These are phyloP conservation scores for Grosmannia huntii DNA, from an alignment of 2,329 filamentous ascomycete genomes.

Conservation along the genomic window DNA sequence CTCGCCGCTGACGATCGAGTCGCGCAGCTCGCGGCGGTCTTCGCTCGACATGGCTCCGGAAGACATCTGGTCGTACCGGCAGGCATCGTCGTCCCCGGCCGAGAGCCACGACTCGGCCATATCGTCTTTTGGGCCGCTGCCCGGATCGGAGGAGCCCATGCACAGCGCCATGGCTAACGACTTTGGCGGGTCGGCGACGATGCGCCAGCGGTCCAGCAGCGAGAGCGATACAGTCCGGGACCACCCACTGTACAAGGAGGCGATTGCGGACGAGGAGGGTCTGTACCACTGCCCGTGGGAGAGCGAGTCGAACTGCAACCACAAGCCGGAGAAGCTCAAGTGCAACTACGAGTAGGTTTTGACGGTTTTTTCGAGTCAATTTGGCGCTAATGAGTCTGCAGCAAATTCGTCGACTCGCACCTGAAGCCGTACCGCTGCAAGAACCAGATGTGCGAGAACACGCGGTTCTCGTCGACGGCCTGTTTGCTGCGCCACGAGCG, in stretches of 20 bases:
- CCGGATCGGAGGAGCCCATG: background rate
- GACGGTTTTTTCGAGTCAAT: too few relatives aligned
- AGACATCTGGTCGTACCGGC: conserved; percentile 30
- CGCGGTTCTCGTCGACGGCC: conserved; percentile 87
- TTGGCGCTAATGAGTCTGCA: too few relatives aligned
- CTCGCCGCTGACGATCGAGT: conserved; percentile 41
- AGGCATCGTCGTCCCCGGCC: conserved; percentile 27
- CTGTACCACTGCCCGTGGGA: conserved; percentile 90
- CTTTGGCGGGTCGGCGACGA: conserved; percentile 25
- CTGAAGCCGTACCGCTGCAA: conserved; percentile 95
- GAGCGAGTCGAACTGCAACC: conserved; percentile 58
- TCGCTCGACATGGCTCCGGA: conserved; percentile 34
- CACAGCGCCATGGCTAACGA: conserved; percentile 20
- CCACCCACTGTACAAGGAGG: conserved; percentile 60
- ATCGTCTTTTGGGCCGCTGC: conserved; percentile 3
- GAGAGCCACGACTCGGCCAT: conserved; percentile 32
- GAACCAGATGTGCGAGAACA: conserved; percentile 66
- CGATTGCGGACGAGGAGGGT: conserved; percentile 53
- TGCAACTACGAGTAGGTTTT: conserved; percentile 99
- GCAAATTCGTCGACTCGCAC: conserved; percentile 96
- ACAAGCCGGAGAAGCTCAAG: conserved; percentile 92
- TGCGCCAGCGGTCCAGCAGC: conserved; percentile 36
- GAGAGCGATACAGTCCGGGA: conserved; percentile 48
- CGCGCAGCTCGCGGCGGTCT: conserved; percentile 39
- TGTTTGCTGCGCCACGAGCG: conserved; percentile 90